These are phyloP conservation scores for Thalassia testudinum DNA, from an alignment of 116 monocot species.

Conservation along the genomic window DNA sequence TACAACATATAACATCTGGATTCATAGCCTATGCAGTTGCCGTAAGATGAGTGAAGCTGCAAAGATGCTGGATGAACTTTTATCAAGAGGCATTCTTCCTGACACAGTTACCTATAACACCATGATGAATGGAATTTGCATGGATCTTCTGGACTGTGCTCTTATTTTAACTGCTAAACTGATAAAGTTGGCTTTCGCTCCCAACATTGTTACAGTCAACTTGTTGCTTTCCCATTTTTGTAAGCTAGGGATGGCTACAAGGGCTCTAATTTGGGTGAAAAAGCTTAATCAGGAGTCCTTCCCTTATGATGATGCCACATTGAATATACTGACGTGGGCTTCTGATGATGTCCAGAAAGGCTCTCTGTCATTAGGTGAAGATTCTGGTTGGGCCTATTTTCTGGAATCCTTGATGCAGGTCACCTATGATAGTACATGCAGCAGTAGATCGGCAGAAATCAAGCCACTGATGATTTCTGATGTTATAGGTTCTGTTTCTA, in stretches of 20 bases:
- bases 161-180: slow-evolving; percentile 60
- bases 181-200: slow-evolving; percentile 70
- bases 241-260: slow-evolving; percentile 56
- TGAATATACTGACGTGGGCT: slow-evolving; percentile 61
- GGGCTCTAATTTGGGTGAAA: slow-evolving; percentile 58
- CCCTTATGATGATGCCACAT: slow-evolving; percentile 44
- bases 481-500: too few relatives aligned
- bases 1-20: slow-evolving; percentile 89
- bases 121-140: slow-evolving; percentile 65
- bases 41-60: slow-evolving; percentile 43
- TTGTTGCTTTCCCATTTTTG: slow-evolving; percentile 79
- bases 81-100: slow-evolving; percentile 38
- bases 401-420: slow-evolving; percentile 69
- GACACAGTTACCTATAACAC: slow-evolving; percentile 82
- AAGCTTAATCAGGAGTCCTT: slow-evolving; percentile 51
- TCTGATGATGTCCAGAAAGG: slow-evolving; percentile 17
- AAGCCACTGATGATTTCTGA: too few relatives aligned
- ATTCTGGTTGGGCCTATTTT: slow-evolving; percentile 15
- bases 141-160: slow-evolving; percentile 61
- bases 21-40: slow-evolving; percentile 53
- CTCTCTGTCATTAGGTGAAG: background rate
- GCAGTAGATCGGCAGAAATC: slow-evolving; percentile 1
- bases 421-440: slow-evolving; percentile 38
- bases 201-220: slow-evolving; percentile 66
- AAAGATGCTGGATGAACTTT: slow-evolving; percentile 45